These are phyloP conservation scores for Dactylella cylindrospora DNA, from an alignment of 2,329 filamentous ascomycete species.

Conservation along the genomic window DNA sequence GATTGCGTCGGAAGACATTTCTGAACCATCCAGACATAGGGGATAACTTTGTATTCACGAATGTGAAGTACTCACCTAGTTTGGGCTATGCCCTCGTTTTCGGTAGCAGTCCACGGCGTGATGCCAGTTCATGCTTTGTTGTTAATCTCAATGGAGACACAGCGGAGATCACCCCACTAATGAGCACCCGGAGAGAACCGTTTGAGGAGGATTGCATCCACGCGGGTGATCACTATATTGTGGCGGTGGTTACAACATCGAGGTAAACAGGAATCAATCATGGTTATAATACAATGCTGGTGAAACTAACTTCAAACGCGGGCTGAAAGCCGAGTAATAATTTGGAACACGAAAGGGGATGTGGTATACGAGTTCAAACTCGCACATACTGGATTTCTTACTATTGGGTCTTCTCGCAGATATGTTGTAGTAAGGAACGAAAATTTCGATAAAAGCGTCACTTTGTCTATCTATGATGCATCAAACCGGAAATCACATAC, in stretches of 20 bases:
- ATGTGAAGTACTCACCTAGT: background rate
- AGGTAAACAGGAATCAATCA: too few relatives aligned
- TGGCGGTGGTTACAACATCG: background rate
- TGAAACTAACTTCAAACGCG: conserved; percentile 1
- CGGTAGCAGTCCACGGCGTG: background rate
- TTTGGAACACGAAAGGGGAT: conserved; percentile 21
- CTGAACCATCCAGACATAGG: background rate
- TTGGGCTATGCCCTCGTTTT: conserved; percentile 15
- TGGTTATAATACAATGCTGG: background rate
- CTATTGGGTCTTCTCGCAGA: conserved; percentile 10
- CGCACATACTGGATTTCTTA: background rate
- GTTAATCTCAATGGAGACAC: background rate
- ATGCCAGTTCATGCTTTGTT: conserved; percentile 1
- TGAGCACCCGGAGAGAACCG: conserved; percentile 8
- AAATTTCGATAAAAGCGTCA: too few relatives aligned
- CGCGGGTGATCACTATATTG: conserved; percentile 10
- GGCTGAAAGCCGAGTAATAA: conserved; percentile 2
- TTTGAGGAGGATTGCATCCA: background rate
- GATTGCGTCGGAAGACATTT: background rate
- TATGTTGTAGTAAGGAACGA: conserved; percentile 21
- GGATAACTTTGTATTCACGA: background rate
- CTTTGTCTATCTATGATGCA: too few relatives aligned
- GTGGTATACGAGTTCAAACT: conserved; percentile 14
- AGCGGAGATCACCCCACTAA: background rate
- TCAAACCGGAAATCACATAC: too few relatives aligned